phyloP scores from a whole-genome alignment of 2,329 filamentous ascomycete genomes.

The Colletotrichum sp. region DNA sequence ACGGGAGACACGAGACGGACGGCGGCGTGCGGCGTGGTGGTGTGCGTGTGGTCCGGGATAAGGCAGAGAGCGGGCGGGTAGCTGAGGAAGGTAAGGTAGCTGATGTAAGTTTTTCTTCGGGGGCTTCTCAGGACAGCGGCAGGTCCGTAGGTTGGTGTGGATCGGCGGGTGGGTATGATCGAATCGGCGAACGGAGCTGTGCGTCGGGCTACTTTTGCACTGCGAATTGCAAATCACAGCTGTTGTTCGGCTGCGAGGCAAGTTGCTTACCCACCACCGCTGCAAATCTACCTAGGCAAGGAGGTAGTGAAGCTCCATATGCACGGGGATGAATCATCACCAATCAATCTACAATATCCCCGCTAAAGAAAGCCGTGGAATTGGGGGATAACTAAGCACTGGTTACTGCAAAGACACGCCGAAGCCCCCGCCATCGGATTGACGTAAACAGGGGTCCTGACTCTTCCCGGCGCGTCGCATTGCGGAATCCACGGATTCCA shows the following conservation, averaged over 20 bases:
- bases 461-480: neutral
- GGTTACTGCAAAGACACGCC: neutral
- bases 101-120: neutral
- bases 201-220: neutral
- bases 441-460: neutral
- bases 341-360: neutral
- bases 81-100: neutral
- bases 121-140: neutral
- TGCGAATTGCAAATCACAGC: neutral
- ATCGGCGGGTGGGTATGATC: neutral
- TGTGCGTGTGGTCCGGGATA: neutral
- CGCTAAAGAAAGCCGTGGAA: constrained; percentile 15
- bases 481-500: neutral
- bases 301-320: neutral
- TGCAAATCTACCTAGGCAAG: neutral
- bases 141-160: neutral
- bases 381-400: constrained; percentile 6
- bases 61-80: neutral
- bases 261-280: neutral
- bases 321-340: constrained; percentile 19
- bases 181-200: neutral
- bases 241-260: neutral
- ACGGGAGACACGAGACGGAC: neutral
- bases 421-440: neutral
- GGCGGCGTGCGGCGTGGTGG: neutral